A percentile compares a stretch with the other conserved stretches of the same genome.
Evolutionary conservation across 2,329 filamentous ascomycete genomes (phyloP).

Genomic region (Hypocreales sp.): DNA sequence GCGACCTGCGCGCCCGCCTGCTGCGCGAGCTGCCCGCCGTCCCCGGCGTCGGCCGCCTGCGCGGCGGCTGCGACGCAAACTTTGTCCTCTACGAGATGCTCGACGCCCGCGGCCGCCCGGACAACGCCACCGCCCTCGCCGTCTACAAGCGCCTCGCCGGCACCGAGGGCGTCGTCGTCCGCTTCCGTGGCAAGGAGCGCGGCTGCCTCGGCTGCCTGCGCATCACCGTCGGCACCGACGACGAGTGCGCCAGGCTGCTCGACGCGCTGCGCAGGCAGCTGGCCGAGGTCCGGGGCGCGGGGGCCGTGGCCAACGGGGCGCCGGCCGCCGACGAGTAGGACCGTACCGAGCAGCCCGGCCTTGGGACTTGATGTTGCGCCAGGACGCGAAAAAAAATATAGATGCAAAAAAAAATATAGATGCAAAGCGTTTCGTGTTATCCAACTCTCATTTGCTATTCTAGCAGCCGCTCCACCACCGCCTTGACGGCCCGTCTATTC

Average conservation of each 20-base stretch:
- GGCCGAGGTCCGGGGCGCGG: constrained; percentile 22
- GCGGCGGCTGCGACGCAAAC: constrained; percentile 70
- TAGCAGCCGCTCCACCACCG: no score
- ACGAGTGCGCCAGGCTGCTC: constrained; percentile 70
- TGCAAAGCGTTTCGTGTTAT: no score
- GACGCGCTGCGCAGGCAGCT: constrained; percentile 42
- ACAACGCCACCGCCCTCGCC: constrained; percentile 61
- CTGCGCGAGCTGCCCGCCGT: constrained; percentile 58
- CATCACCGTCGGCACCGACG: constrained; percentile 82
- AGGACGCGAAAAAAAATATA: no score
- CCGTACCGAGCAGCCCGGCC: no score
- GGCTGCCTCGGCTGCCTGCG: constrained; percentile 80
- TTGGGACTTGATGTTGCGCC: no score
- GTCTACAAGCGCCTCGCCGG: constrained; percentile 81
- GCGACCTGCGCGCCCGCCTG: constrained; percentile 64
- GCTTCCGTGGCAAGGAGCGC: constrained; percentile 84
- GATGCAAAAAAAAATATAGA: no score
- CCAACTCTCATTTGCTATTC: no score
- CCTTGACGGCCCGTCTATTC: no score
- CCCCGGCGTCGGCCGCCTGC: constrained; percentile 62
- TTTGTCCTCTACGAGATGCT: constrained; percentile 87
- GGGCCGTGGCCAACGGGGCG: neutral
- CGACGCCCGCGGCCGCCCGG: constrained; percentile 53
- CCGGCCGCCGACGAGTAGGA: neutral
- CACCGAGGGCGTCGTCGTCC: constrained; percentile 74